Conservation (phyloP, 805 yeast genomes). For the Candida ficus region DNA sequence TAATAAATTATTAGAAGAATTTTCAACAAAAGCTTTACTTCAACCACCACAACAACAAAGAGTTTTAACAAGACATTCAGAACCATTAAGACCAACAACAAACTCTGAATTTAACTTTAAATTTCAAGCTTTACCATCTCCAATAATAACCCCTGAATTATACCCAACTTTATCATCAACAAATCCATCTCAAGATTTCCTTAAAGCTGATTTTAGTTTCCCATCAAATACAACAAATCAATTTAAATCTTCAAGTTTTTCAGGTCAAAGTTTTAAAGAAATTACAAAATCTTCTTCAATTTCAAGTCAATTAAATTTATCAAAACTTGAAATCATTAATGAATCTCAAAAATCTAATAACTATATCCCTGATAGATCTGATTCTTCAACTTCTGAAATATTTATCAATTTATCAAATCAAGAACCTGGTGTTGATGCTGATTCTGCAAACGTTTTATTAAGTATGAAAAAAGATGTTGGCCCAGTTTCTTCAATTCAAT, state of each 20-base stretch:
- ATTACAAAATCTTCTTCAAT: conserved; percentile 1
- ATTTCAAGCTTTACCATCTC: conserved; percentile 21
- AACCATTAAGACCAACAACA: conserved; percentile 3
- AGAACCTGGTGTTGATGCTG: conserved; percentile 9
- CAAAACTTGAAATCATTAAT: not conserved
- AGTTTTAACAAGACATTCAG: conserved; percentile 4
- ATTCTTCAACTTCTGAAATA: conserved; percentile 1
- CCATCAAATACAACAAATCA: conserved; percentile 5
- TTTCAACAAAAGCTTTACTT: conserved; percentile 1
- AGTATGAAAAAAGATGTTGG: conserved; percentile 19
- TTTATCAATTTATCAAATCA: conserved; percentile 6
- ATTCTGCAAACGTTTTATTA: conserved; percentile 17
- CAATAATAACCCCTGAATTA: conserved; percentile 25
- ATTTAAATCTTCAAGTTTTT: not conserved
- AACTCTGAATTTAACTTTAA: conserved; percentile 1
- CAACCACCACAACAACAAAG: not conserved
- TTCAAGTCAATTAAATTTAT: not conserved
- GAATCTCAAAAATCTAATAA: not conserved
- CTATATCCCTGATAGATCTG: not conserved
- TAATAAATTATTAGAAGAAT: conserved; percentile 21
- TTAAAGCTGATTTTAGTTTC: conserved; percentile 19
- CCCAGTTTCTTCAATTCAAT: conserved; percentile 18
- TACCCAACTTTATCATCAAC: conserved; percentile 5
- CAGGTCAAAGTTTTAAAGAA: no score
- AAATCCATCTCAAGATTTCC: conserved; percentile 3